Percentiles rank a stretch among this genome's conserved stretches.
phyloP scores from a whole-genome alignment of 352 stramenopile species.

The Phytophthora niederhauseri region DNA sequence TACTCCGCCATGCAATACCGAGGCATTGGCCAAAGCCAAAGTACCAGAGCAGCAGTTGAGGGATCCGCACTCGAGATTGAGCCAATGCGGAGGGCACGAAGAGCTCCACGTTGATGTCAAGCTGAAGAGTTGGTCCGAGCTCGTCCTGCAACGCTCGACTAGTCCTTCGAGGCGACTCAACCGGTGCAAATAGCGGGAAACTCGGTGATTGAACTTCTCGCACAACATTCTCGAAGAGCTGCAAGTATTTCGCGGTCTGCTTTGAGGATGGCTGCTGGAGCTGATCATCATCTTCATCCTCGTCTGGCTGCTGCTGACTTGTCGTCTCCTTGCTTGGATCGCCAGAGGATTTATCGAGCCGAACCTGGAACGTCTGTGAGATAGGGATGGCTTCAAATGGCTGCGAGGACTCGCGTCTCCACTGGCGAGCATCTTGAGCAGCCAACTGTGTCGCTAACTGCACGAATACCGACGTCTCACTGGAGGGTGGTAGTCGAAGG shows the following conservation, averaged over 20 bases:
- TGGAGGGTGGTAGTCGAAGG: slow-evolving; percentile 4
- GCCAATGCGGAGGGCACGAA: slow-evolving; percentile 32
- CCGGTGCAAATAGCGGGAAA: slow-evolving; percentile 62
- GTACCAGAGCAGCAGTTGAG: slow-evolving; percentile 55
- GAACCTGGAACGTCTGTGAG: slow-evolving; percentile 43
- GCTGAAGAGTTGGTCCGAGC: slow-evolving; percentile 13
- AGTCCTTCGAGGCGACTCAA: neutral
- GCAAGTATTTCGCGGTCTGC: slow-evolving; percentile 52
- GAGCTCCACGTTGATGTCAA: slow-evolving; percentile 62
- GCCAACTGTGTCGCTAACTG: slow-evolving; percentile 37
- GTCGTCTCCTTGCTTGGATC: slow-evolving; percentile 3
- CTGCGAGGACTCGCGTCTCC: slow-evolving; percentile 33
- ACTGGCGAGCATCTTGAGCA: slow-evolving; percentile 33
- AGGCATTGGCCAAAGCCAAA: slow-evolving; percentile 63
- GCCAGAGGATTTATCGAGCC: slow-evolving; percentile 13
- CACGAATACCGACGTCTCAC: slow-evolving; percentile 27
- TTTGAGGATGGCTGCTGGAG: slow-evolving; percentile 26
- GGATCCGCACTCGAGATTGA: slow-evolving; percentile 17
- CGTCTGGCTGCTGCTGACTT: slow-evolving; percentile 20
- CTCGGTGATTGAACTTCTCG: slow-evolving; percentile 64
- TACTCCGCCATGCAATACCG: slow-evolving; percentile 65
- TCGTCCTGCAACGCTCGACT: neutral
- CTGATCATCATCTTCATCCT: slow-evolving; percentile 22
- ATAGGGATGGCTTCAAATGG: slow-evolving; percentile 50
- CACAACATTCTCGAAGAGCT: slow-evolving; percentile 49